Evolutionary conservation across 495 filamentous ascomycete genomes (phyloP).

Genomic region (Saxophila tyrrhenica): DNA sequence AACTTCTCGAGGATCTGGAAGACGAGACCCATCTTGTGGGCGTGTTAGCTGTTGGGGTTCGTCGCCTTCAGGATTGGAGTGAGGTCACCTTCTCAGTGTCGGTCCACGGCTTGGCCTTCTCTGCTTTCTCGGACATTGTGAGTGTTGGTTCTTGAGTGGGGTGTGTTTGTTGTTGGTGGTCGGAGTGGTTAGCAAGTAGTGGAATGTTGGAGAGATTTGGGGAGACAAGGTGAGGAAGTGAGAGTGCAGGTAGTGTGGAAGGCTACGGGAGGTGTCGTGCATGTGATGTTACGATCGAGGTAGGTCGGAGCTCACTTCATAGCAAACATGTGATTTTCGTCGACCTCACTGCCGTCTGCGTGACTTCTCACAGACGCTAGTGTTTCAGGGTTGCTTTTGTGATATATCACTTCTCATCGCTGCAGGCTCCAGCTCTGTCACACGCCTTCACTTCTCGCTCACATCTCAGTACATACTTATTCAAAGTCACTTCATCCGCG

Average conservation of each 20-base stretch:
- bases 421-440: not conserved
- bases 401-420: not conserved
- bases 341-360: not conserved
- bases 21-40: conserved; percentile 25
- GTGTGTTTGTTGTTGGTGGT: not conserved
- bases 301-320: not conserved
- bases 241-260: too few relatives aligned
- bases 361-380: not conserved
- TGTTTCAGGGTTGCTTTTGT: not conserved
- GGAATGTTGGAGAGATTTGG: not conserved
- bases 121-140: conserved; percentile 8
- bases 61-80: not conserved
- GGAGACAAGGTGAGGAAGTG: too few relatives aligned
- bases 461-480: too few relatives aligned
- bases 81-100: conserved; percentile 31
- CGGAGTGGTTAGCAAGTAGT: too few relatives aligned
- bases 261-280: too few relatives aligned
- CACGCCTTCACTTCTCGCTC: too few relatives aligned
- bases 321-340: not conserved
- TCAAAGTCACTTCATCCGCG: not conserved
- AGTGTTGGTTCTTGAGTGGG: not conserved
- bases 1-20: conserved; percentile 21
- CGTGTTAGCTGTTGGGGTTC: not conserved
- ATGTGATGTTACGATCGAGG: too few relatives aligned
- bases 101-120: conserved; percentile 24